phyloP scores from a whole-genome alignment of 768 basidiomycete genomes.

The Lactarius akahatsu region DNA sequence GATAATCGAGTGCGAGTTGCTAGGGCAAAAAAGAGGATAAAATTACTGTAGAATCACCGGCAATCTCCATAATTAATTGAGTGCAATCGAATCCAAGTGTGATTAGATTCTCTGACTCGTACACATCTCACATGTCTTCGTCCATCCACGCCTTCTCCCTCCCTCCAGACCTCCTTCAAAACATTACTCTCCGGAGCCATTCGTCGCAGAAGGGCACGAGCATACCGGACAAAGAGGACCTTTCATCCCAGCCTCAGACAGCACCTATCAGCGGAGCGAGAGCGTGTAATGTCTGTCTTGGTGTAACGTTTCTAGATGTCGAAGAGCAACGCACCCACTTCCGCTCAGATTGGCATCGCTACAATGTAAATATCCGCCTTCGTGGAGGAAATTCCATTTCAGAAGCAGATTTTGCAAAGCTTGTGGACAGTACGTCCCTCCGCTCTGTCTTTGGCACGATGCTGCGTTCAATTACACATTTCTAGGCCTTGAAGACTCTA shows the following conservation, averaged over 20 bases:
- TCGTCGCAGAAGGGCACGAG: conserved; percentile 40
- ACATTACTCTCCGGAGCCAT: conserved; percentile 66
- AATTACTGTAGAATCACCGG: background rate
- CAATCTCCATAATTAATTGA: conserved; percentile 13
- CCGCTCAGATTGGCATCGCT: conserved; percentile 96
- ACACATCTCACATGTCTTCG: conserved; percentile 10
- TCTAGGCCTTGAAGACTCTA: conserved; percentile 76
- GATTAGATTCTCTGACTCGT: conserved; percentile 19
- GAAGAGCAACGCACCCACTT: conserved; percentile 85
- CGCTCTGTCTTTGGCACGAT: background rate
- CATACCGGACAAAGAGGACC: conserved; percentile 36
- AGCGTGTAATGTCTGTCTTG: conserved; percentile 72
- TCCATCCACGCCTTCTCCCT: conserved; percentile 59
- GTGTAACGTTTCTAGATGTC: conserved; percentile 65
- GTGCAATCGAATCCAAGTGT: background rate
- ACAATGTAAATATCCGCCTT: conserved; percentile 86
- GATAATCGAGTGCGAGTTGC: conserved; percentile 5
- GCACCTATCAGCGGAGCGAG: conserved; percentile 41
- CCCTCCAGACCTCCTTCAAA: conserved; percentile 64
- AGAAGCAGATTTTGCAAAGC: conserved; percentile 68
- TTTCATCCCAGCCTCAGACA: conserved; percentile 35
- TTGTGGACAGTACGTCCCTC: conserved; percentile 72
- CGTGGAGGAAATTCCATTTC: conserved; percentile 60
- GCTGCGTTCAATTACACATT: background rate
- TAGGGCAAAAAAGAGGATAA: background rate